Evolutionary conservation across 2,329 filamentous ascomycete species (phyloP), one percentile per base, ranked within the genome.

Genomic region (Didymellaceae sp.): DNA sequence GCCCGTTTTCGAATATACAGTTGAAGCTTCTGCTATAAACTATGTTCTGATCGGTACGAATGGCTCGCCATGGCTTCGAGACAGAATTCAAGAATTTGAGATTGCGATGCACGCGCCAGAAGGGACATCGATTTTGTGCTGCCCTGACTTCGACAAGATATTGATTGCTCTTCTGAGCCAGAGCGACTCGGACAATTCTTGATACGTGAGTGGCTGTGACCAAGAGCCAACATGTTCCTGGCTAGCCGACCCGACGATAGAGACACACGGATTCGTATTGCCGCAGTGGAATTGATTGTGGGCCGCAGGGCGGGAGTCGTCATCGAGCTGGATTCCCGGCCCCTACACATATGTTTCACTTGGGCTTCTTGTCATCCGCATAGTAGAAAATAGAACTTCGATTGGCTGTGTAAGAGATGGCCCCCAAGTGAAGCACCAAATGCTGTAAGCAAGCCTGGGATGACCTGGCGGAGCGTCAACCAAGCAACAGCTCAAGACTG

Each of bases 391-490:
- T 17, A 22, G 16, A 25, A 22, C 38, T 33, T 48, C 55, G n/a
- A 67, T 67, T 67, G 63, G 65, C 50, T 41, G 31, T 8, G 32
- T 14, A 33, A 39, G 53, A 44, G 56, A 55, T 53, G 33, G 55
- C 46, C 34, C 41, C 55, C 45, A 50, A 47, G 49, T 53, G 49
- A 43, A 54, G 57, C 53, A 50, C 54, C 55, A 56, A 32, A 58
- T 31, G 49, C 39, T 41, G 51, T 32, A 42, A 52, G 53, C 59
- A 52, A 67, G 66, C 61, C 58, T 39, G 58, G 55, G 49, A 45
- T 67, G 64, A 68, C 52, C 57, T 70, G 67, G 66, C 66, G 67
- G 45, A 42, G 55, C 30, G 52, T 50, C 52, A 45, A 53, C 68
- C 68, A 69, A 64, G 61, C 61, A 65, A 68, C 49, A 37, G 55